phyloP scores from a whole-genome alignment of 768 basidiomycete species.

The Lentinula raphanica region DNA sequence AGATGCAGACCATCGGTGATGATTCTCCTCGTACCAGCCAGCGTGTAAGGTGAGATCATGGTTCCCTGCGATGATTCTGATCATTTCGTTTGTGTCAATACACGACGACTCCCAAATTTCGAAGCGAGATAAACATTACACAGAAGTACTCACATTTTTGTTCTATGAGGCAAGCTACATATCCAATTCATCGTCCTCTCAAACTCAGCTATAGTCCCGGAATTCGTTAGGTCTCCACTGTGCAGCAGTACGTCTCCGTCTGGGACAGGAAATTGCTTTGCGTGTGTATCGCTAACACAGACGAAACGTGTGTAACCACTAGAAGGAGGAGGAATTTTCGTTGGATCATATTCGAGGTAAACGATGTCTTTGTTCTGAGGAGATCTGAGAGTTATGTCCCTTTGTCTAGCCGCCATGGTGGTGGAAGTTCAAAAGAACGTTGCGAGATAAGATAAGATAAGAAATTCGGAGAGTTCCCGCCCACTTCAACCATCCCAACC shows the following conservation, averaged over 20 bases:
- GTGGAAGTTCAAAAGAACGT: background rate
- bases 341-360: constrained; percentile 30
- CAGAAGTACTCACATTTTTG: constrained; percentile 45
- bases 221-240: constrained; percentile 56
- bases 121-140: background rate
- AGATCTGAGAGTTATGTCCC: constrained; percentile 16
- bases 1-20: constrained; percentile 21
- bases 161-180: constrained; percentile 45
- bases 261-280: constrained; percentile 40
- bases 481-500: too few relatives aligned
- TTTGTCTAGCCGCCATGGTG: background rate
- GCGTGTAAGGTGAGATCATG: constrained; percentile 50
- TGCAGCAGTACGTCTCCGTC: constrained; percentile 63
- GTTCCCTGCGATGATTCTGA: constrained; percentile 69
- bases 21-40: constrained; percentile 35
- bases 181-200: constrained; percentile 54
- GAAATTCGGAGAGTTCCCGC: too few relatives aligned
- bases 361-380: constrained; percentile 21
- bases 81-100: too few relatives aligned
- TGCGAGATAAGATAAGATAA: too few relatives aligned
- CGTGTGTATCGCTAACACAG: constrained; percentile 58
- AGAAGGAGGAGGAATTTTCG: constrained; percentile 27
- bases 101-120: too few relatives aligned
- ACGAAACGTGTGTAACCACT: constrained; percentile 51
- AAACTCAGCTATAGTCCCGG: constrained; percentile 42